Percentiles rank a stretch among this genome's conserved stretches.
Conservation (phyloP, 768 basidiomycete species). For the Boletus rubescentipes region DNA sequence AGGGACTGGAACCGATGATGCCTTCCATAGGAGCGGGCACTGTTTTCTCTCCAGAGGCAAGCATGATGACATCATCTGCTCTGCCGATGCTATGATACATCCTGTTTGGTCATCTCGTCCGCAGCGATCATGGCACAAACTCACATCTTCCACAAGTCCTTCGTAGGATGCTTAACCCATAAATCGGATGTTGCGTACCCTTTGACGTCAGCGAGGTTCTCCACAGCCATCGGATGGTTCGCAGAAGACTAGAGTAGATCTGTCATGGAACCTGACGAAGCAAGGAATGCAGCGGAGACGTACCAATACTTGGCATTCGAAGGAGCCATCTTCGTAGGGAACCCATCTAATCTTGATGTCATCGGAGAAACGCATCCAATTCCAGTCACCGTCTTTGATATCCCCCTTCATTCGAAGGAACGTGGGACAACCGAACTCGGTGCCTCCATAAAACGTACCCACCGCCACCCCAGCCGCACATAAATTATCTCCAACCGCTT, state of each 20-base stretch:
- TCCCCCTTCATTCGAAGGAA: neutral
- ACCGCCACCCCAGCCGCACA: constrained; percentile 18
- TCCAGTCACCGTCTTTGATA: constrained; percentile 19
- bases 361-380: constrained; percentile 9
- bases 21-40: constrained; percentile 25
- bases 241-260: constrained; percentile 3
- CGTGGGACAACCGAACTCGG: constrained; percentile 19
- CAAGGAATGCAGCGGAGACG: neutral
- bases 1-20: constrained; percentile 19
- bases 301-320: constrained; percentile 39
- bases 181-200: neutral
- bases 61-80: constrained; percentile 34
- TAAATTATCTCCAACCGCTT: constrained; percentile 14
- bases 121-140: neutral
- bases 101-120: neutral
- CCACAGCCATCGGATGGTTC: constrained; percentile 14
- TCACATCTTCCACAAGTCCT: constrained; percentile 44
- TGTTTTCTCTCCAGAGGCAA: constrained; percentile 34
- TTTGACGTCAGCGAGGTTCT: neutral
- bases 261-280: neutral
- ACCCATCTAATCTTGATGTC: constrained; percentile 28
- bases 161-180: constrained; percentile 32
- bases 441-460: constrained; percentile 17
- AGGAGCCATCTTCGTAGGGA: constrained; percentile 32
- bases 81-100: constrained; percentile 39